These are phyloP conservation scores for Glycine soja DNA, from an alignment of 306 rosid genomes.

Conservation along the genomic window DNA sequence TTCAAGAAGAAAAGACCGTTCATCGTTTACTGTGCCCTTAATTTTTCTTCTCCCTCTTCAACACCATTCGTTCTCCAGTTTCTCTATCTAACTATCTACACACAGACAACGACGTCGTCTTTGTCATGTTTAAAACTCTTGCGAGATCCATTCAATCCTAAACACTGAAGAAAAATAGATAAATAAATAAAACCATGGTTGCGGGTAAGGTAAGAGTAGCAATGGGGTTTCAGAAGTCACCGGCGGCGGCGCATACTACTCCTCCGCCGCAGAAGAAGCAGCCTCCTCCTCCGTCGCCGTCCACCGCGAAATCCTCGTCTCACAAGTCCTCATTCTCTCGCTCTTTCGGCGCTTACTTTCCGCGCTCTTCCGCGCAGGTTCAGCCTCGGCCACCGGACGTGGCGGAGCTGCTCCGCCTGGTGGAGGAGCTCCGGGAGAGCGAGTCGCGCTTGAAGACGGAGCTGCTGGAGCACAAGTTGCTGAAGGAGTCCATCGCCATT, in stretches of 20 bases:
- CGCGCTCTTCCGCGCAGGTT: slow-evolving; percentile 95
- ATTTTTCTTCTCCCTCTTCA: neutral
- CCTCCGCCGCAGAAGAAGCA: slow-evolving; percentile 64
- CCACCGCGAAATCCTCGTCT: slow-evolving; percentile 57
- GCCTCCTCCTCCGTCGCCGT: slow-evolving; percentile 61
- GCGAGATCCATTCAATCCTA: neutral
- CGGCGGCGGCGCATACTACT: slow-evolving; percentile 57
- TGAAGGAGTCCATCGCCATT: slow-evolving; percentile 80
- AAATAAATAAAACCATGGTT: slow-evolving; percentile 56
- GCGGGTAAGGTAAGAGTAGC: slow-evolving; percentile 89
- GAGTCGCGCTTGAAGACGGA: slow-evolving; percentile 90
- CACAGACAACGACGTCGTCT: slow-evolving; percentile 61
- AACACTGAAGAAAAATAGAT: neutral
- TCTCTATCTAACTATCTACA: slow-evolving; percentile 2
- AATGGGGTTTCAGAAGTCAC: slow-evolving; percentile 87
- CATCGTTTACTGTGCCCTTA: slow-evolving; percentile 69
- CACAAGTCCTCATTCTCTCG: slow-evolving; percentile 86
- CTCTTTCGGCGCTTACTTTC: slow-evolving; percentile 85
- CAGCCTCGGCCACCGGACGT: slow-evolving; percentile 96
- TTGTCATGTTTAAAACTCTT: slow-evolving; percentile 52
- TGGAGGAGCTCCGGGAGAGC: slow-evolving; percentile 92
- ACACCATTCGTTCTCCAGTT: neutral
- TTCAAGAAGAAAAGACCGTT: slow-evolving; percentile 75
- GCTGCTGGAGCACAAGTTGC: slow-evolving; percentile 83
- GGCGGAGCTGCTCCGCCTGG: slow-evolving; percentile 78